Percentiles rank a stretch among this genome's conserved stretches.
Conservation (phyloP, 202 grass and related monocot species). For the Hordeum pubiflorum region DNA sequence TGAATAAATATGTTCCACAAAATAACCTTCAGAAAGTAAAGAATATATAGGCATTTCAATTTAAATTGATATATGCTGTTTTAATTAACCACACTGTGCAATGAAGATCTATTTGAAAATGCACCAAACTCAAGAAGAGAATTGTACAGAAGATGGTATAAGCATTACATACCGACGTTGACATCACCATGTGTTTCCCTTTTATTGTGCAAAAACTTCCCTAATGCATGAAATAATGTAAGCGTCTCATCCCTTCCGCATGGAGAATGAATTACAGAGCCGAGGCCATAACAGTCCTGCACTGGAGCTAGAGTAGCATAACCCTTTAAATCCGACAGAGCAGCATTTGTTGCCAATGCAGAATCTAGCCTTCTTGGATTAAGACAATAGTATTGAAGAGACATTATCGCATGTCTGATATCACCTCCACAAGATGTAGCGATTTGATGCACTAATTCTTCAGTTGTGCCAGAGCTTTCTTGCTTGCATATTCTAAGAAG, state of each 20-base stretch:
- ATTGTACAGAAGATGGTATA: background rate
- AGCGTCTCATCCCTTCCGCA: constrained; percentile 90
- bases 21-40: constrained; percentile 7
- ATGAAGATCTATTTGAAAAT: background rate
- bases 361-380: constrained; percentile 35
- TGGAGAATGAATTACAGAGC: constrained; percentile 31
- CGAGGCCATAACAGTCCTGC: constrained; percentile 20
- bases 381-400: constrained; percentile 83
- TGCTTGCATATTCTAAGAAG: constrained; percentile 78
- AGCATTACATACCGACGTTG: constrained; percentile 34
- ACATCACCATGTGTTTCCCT: constrained; percentile 41
- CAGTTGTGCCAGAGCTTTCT: constrained; percentile 48
- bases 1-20: background rate
- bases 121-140: background rate
- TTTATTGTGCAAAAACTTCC: constrained; percentile 98
- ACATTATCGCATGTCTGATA: constrained; percentile 93
- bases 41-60: background rate
- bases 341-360: constrained; percentile 27
- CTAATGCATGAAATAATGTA: constrained; percentile 83
- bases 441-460: constrained; percentile 69
- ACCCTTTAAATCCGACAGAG: constrained; percentile 15
- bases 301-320: constrained; percentile 17
- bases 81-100: background rate
- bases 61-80: background rate
- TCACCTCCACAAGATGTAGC: constrained; percentile 78